Percentiles rank a stretch among this genome's conserved stretches.
Conservation (phyloP, 768 basidiomycete genomes). For the Mycena maculata region DNA sequence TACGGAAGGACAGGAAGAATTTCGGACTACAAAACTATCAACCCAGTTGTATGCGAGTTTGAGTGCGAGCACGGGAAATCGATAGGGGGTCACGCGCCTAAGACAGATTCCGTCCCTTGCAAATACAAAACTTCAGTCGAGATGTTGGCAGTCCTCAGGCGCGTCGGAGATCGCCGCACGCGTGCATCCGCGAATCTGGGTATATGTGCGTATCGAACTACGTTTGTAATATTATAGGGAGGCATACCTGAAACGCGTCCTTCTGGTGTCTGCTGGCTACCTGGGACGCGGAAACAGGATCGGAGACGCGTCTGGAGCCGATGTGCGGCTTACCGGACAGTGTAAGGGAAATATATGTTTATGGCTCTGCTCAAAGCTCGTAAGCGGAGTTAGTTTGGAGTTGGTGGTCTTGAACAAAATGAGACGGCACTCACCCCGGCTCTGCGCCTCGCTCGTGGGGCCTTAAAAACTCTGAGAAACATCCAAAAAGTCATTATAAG, state of each 20-base stretch:
- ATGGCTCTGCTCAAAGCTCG: not conserved
- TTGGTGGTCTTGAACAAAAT: not conserved
- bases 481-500: too few species aligned
- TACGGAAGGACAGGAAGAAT: too few species aligned
- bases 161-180: not conserved
- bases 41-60: too few species aligned
- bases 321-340: not conserved
- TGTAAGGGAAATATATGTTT: not conserved
- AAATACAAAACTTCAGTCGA: conserved; percentile 1
- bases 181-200: not conserved
- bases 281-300: not conserved
- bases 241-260: not conserved
- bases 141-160: not conserved
- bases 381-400: conserved; percentile 1
- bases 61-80: too few species aligned
- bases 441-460: too few species aligned
- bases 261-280: not conserved
- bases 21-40: too few species aligned
- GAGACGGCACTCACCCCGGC: not conserved
- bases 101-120: not conserved
- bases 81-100: too few species aligned
- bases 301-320: conserved; percentile 1
- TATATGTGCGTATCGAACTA: not conserved
- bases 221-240: not conserved
- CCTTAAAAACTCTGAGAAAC: too few species aligned